These are phyloP conservation scores for Penicillium sp. DNA, from an alignment of 2,329 filamentous ascomycete genomes.

Conservation along the genomic window DNA sequence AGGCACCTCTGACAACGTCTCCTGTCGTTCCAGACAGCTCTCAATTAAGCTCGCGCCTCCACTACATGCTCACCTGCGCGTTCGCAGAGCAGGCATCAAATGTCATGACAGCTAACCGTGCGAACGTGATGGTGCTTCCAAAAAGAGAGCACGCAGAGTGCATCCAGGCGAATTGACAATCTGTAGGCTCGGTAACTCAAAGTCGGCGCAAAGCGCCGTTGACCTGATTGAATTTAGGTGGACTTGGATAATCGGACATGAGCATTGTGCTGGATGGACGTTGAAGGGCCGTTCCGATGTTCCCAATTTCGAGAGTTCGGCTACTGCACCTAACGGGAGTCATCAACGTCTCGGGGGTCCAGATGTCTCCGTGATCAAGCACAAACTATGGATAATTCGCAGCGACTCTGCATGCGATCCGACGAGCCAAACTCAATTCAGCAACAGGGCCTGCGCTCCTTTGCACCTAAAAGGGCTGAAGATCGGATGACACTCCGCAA, in stretches of 20 bases:
- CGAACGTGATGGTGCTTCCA: too few species aligned
- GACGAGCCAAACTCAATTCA: constrained; percentile 16
- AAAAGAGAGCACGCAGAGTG: too few species aligned
- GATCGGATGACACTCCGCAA: constrained; percentile 9
- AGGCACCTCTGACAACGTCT: neutral
- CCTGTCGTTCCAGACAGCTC: too few species aligned
- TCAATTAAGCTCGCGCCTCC: too few species aligned
- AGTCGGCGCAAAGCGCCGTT: neutral
- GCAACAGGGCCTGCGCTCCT: neutral
- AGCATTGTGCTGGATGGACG: constrained; percentile 7
- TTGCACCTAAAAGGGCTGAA: constrained; percentile 7
- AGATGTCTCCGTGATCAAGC: constrained; percentile 5
- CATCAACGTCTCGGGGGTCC: constrained; percentile 7
- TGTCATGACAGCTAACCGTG: too few species aligned
- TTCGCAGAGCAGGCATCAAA: too few species aligned
- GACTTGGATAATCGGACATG: neutral
- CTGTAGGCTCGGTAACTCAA: constrained; percentile 4
- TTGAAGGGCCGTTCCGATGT: constrained; percentile 4
- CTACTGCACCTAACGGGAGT: constrained; percentile 19
- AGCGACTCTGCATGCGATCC: constrained; percentile 15
- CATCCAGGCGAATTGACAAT: neutral
- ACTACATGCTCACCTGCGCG: too few species aligned
- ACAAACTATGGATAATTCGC: constrained; percentile 9
- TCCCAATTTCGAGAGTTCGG: constrained; percentile 4
- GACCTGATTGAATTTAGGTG: constrained; percentile 10